Evolutionary conservation across 2,329 filamentous ascomycete genomes (phyloP), one percentile per base, ranked within the genome.

Genomic region (Aschersonia sp.): DNA sequence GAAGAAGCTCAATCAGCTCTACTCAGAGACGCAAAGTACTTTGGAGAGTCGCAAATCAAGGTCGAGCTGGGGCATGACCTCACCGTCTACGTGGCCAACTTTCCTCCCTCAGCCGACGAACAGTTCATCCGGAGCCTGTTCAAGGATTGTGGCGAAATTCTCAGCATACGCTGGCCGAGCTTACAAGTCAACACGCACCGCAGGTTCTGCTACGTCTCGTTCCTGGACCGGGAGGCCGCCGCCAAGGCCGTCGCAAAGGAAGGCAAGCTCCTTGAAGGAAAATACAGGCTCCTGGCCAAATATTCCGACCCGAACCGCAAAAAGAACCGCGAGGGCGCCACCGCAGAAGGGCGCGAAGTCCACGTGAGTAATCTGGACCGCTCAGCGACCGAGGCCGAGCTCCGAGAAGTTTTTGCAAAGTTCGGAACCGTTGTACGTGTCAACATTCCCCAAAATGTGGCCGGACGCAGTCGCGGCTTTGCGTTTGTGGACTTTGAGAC

Each of bases 131-230:
- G 77, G 41, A 63, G 76, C 37, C 65, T 90, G 4, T 90, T 90
- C 64, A 72, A 74, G 50, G 71, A 77, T 49, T 90, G 82, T 57
- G 92, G 92, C 42, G 79, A 90, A 42, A 81, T 98, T 48, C 72
- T 94, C 48, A 86, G 83, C 57, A 75, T 97, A 46, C 83, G 92
- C 29, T 92, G 92, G 66, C 92, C 92, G 2, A 95, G 87, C 48
- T 76, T 98, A 46, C 94, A 94, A 61, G 88, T 76, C 63, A 90
- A 95, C 58, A 82, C 83, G 2, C 82, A 86, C 55, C 85, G 92
- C 32, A 83, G 92, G 30, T 98, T 98, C 67, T 95, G 89, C 68
- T 98, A 98, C 62, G 74, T 95, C 6, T 87, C 94, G n/a, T 95
- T 95, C 61, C 74, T 80, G 44, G 78, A 79, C 32, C 65, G 74